A percentile compares a stretch with the other conserved stretches of the same genome.
Conservation (phyloP, 345 rosid species). For the Rhizophora mangle region DNA sequence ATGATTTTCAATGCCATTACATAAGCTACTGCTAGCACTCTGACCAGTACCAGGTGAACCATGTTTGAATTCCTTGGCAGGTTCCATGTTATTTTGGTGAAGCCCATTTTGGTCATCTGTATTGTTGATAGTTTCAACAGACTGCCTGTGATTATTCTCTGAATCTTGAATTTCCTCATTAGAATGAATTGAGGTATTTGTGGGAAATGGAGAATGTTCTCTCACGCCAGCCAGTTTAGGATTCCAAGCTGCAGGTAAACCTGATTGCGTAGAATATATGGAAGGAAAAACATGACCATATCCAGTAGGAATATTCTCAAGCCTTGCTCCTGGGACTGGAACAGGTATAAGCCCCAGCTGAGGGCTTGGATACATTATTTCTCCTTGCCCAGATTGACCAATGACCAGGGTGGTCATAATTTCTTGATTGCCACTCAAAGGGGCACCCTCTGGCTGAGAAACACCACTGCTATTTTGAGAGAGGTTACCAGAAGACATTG, state of each 20-base stretch:
- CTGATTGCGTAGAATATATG: slow-evolving; percentile 15
- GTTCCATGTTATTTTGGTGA: slow-evolving; percentile 31
- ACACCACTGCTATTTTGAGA: slow-evolving; percentile 12
- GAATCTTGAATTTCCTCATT: slow-evolving; percentile 24
- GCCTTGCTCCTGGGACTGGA: slow-evolving; percentile 18
- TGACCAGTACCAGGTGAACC: slow-evolving; percentile 28
- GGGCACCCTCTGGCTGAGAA: slow-evolving; percentile 31
- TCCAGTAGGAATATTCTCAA: slow-evolving; percentile 19
- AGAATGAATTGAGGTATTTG: slow-evolving; percentile 28
- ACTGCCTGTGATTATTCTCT: slow-evolving; percentile 14
- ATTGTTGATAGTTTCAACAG: slow-evolving; percentile 27
- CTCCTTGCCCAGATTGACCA: slow-evolving; percentile 34
- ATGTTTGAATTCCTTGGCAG: slow-evolving; percentile 19
- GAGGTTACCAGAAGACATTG: slow-evolving; percentile 20
- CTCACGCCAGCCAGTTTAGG: slow-evolving; percentile 14
- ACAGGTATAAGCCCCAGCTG: slow-evolving; percentile 20
- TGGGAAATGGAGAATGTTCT: slow-evolving; percentile 31
- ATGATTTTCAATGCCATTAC: slow-evolving; percentile 23
- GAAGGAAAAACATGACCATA: slow-evolving; percentile 19
- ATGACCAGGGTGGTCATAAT: slow-evolving; percentile 29
- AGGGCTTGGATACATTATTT: slow-evolving; percentile 23
- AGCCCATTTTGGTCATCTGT: slow-evolving; percentile 26
- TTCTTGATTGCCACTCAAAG: slow-evolving; percentile 33
- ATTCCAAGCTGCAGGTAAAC: slow-evolving; percentile 25
- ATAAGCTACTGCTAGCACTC: slow-evolving; percentile 31